These are phyloP conservation scores for Melanomma pulvis-pyrius DNA, from an alignment of 495 filamentous ascomycete genomes.

Conservation along the genomic window DNA sequence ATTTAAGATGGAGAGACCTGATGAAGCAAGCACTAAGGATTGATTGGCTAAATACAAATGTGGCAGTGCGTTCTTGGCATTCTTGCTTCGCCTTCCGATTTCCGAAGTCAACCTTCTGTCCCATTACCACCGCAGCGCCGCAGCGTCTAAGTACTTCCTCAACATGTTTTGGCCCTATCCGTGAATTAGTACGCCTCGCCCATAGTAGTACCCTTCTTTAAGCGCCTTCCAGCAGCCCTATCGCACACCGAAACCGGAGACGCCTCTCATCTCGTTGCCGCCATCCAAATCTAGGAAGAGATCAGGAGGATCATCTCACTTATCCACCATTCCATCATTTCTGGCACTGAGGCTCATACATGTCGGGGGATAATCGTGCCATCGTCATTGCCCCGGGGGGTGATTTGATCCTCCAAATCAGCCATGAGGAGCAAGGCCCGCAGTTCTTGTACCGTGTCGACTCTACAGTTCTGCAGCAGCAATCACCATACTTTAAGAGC, in stretches of 20 bases:
- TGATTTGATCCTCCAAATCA: conserved; percentile 58
- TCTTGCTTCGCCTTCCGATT: neutral
- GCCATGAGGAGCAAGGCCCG: conserved; percentile 28
- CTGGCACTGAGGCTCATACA: neutral
- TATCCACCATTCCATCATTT: neutral
- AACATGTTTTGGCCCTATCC: conserved; percentile 37
- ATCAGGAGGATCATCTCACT: neutral
- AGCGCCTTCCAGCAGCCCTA: neutral
- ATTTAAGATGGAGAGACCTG: too few relatives aligned
- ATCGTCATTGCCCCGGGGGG: conserved; percentile 53
- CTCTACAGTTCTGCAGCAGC: conserved; percentile 45
- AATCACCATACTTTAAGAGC: conserved; percentile 63
- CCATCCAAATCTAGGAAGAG: neutral
- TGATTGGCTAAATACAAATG: neutral
- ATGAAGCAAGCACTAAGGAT: too few relatives aligned
- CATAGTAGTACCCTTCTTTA: neutral
- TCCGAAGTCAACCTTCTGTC: neutral
- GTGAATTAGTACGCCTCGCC: conserved; percentile 19
- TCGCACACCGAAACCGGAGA: neutral
- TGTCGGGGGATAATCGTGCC: conserved; percentile 2
- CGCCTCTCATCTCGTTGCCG: neutral
- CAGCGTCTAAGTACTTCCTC: neutral
- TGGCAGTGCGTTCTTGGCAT: neutral
- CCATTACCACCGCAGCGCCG: neutral
- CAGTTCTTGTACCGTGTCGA: conserved; percentile 47